Percentiles rank a stretch among this genome's conserved stretches.
These are phyloP conservation scores for Aureoboletus auriporus DNA, from an alignment of 768 basidiomycete species.

Conservation along the genomic window DNA sequence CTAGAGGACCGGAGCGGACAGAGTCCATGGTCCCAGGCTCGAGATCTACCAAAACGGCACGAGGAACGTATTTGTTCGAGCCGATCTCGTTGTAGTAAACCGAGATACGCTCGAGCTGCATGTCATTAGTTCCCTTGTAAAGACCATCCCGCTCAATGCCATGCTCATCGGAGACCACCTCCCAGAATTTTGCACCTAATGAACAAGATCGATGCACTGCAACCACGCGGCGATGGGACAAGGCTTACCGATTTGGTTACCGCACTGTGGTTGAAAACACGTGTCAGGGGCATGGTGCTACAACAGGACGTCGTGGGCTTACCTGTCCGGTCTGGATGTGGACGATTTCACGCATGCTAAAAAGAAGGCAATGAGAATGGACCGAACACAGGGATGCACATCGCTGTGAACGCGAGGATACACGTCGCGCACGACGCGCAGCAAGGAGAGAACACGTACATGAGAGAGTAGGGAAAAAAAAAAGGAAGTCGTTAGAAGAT, in stretches of 20 bases:
- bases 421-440: constrained; percentile 25
- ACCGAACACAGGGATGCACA: constrained; percentile 14
- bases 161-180: constrained; percentile 97
- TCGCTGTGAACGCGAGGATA: constrained; percentile 11
- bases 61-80: constrained; percentile 96
- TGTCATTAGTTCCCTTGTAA: constrained; percentile 91
- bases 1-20: constrained; percentile 85
- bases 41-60: constrained; percentile 94
- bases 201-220: constrained; percentile 14
- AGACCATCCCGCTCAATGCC: constrained; percentile 90
- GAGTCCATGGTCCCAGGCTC: constrained; percentile 98
- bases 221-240: constrained; percentile 14
- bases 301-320: constrained; percentile 20
- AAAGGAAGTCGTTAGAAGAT: constrained; percentile 28
- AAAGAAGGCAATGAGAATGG: constrained; percentile 29
- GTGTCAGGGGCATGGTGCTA: constrained; percentile 21
- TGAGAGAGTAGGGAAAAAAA: constrained; percentile 10
- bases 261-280: constrained; percentile 58
- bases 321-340: constrained; percentile 99
- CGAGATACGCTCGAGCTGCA: constrained; percentile 95
- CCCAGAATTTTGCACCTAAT: constrained; percentile 93
- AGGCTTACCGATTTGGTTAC: constrained; percentile 95
- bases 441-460: constrained; percentile 30
- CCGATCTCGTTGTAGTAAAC: constrained; percentile 98
- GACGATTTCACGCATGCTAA: constrained; percentile 98